phyloP scores from a whole-genome alignment of 257 asterid species.

The Fraxinus anomala region DNA sequence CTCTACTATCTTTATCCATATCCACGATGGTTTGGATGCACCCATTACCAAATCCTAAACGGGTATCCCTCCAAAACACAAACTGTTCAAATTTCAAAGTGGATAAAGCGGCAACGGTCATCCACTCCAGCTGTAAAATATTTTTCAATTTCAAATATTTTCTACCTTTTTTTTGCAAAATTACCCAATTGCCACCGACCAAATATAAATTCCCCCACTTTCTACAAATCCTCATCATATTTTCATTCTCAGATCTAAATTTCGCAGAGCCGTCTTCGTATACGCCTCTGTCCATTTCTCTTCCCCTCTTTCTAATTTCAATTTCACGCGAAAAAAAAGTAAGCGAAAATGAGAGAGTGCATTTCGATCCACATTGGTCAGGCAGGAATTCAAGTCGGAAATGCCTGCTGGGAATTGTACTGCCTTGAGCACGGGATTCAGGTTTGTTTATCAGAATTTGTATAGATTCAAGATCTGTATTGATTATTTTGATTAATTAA shows the following conservation, averaged over 20 bases:
- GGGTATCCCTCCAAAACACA: not conserved
- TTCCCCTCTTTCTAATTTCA: not conserved
- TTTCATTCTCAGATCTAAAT: conserved; percentile 1
- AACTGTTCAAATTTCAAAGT: not conserved
- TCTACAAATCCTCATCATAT: not conserved
- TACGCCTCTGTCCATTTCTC: conserved; percentile 42
- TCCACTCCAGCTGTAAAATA: not conserved
- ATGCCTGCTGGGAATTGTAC: conserved; percentile 95
- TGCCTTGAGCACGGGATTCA: conserved; percentile 91
- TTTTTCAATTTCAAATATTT: not conserved
- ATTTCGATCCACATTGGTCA: conserved; percentile 96
- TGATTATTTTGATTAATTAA: not conserved
- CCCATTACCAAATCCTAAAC: not conserved
- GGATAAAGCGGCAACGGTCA: not conserved
- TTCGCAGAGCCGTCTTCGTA: conserved; percentile 48
- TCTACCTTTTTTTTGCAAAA: not conserved
- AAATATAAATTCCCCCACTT: conserved; percentile 21
- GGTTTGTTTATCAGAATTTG: conserved; percentile 37
- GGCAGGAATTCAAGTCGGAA: conserved; percentile 97
- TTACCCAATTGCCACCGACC: not conserved
- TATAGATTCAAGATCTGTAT: not conserved
- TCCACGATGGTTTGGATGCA: not conserved
- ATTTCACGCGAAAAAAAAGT: not conserved
- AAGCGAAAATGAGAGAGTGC: conserved; percentile 85
- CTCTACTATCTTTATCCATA: too few species aligned